These are phyloP conservation scores for Gossypium trilobum DNA, from an alignment of 441 rosid genomes.

Conservation along the genomic window DNA sequence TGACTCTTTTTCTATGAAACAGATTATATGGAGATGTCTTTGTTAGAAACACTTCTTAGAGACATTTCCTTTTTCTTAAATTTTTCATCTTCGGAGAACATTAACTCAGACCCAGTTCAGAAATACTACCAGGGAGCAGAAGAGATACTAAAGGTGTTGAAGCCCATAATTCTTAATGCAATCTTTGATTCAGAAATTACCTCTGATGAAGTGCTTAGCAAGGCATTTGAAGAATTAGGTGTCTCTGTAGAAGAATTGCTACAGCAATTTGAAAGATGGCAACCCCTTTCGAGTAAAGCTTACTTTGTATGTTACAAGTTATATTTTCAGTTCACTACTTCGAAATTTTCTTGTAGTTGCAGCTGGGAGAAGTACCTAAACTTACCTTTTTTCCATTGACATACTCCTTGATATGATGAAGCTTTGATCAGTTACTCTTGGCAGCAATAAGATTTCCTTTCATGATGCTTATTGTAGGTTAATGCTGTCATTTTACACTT, in stretches of 20 bases:
- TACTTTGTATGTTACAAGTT: constrained; percentile 55
- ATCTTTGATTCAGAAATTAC: constrained; percentile 28
- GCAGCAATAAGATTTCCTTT: background rate
- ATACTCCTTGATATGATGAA: background rate
- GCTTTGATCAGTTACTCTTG: background rate
- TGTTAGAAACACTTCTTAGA: constrained; percentile 53
- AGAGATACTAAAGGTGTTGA: constrained; percentile 62
- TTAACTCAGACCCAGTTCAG: constrained; percentile 45
- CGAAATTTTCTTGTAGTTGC: background rate
- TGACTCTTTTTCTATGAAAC: constrained; percentile 13
- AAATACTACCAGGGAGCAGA: constrained; percentile 55
- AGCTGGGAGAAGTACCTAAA: background rate
- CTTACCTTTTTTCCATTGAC: constrained; percentile 1
- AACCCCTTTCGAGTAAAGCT: constrained; percentile 61
- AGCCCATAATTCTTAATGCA: constrained; percentile 56
- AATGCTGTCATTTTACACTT: background rate
- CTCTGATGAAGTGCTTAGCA: constrained; percentile 46
- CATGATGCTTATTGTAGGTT: background rate
- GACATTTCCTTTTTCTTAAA: constrained; percentile 48
- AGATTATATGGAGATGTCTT: constrained; percentile 72
- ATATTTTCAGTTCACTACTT: constrained; percentile 1
- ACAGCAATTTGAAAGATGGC: constrained; percentile 32
- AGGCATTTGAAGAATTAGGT: constrained; percentile 53
- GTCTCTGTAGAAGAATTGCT: constrained; percentile 47
- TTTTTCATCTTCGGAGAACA: constrained; percentile 42